phyloP scores from a whole-genome alignment of 768 basidiomycete species.

The Sporobolomyces phaffii region DNA sequence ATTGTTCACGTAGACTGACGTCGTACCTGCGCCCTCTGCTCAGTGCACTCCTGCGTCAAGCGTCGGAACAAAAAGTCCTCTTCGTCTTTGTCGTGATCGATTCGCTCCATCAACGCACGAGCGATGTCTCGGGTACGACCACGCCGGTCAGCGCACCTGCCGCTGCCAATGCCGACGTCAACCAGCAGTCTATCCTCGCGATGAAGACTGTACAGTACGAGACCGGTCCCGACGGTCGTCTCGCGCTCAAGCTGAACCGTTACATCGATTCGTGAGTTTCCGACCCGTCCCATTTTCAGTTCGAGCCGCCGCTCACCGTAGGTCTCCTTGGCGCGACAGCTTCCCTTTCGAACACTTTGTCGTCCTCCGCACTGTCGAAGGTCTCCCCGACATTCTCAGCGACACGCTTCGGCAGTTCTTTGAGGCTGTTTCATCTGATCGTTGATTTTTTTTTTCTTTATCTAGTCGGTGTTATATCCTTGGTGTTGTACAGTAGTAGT shows the following conservation, averaged over 20 bases:
- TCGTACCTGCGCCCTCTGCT: too few relatives aligned
- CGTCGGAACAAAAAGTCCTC: constrained; percentile 84
- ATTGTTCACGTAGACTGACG: too few relatives aligned
- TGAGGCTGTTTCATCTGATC: constrained; percentile 31
- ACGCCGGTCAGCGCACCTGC: neutral
- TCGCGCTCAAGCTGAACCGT: constrained; percentile 79
- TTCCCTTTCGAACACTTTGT: constrained; percentile 99
- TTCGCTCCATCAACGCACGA: constrained; percentile 55
- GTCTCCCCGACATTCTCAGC: constrained; percentile 80
- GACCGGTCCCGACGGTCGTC: constrained; percentile 58
- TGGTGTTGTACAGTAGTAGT: neutral
- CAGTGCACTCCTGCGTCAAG: constrained; percentile 64
- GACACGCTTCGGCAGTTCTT: constrained; percentile 76
- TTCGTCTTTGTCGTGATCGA: constrained; percentile 94
- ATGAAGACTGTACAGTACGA: constrained; percentile 90
- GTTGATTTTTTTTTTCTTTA: neutral
- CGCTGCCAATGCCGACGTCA: constrained; percentile 24
- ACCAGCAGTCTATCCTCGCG: constrained; percentile 73
- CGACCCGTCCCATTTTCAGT: neutral
- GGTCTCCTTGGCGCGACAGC: neutral
- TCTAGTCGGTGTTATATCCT: neutral
- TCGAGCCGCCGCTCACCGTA: too few relatives aligned
- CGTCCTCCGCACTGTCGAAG: constrained; percentile 81
- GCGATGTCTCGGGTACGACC: constrained; percentile 22
- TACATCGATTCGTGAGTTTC: constrained; percentile 19